Percentiles rank a stretch among this genome's conserved stretches.
phyloP scores from a whole-genome alignment of 768 basidiomycete genomes.

The Obba rivulosa region DNA sequence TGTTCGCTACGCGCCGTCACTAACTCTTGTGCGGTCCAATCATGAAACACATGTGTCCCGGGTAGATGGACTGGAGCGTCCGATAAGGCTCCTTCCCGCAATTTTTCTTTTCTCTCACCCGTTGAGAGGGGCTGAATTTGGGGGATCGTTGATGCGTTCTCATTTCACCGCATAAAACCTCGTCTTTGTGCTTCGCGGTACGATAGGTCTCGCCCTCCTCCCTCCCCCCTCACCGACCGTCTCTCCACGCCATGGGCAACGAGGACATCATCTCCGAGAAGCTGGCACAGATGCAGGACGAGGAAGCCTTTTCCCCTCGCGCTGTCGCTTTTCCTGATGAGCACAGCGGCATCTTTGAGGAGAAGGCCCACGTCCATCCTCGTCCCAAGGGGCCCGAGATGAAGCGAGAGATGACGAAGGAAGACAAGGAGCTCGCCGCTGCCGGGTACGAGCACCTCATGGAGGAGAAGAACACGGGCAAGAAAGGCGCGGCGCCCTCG shows the following conservation, averaged over 20 bases:
- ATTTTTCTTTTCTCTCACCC: constrained; percentile 2
- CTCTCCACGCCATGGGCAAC: constrained; percentile 14
- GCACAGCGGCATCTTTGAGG: constrained; percentile 19
- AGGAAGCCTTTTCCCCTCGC: constrained; percentile 33
- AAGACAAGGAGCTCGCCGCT: constrained; percentile 59
- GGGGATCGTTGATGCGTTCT: not conserved
- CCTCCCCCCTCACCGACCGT: not conserved
- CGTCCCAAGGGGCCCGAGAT: constrained; percentile 55
- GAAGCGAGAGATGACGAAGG: constrained; percentile 59
- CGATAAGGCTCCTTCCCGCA: constrained; percentile 7
- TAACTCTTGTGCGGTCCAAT: constrained; percentile 11
- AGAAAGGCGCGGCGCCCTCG: constrained; percentile 21
- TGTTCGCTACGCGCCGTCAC: constrained; percentile 19
- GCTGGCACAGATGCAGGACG: constrained; percentile 9
- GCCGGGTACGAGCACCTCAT: constrained; percentile 62
- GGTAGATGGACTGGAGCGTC: not conserved
- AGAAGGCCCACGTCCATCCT: constrained; percentile 20
- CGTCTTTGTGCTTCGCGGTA: not conserved
- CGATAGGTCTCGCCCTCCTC: not conserved
- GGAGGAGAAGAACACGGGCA: constrained; percentile 31
- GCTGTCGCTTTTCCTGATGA: constrained; percentile 49
- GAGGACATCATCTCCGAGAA: constrained; percentile 12
- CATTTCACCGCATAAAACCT: not conserved
- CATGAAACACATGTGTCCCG: constrained; percentile 16
- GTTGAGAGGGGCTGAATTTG: not conserved